Conservation (phyloP, 2,329 filamentous ascomycete species). For the Colletotrichum salicis region DNA sequence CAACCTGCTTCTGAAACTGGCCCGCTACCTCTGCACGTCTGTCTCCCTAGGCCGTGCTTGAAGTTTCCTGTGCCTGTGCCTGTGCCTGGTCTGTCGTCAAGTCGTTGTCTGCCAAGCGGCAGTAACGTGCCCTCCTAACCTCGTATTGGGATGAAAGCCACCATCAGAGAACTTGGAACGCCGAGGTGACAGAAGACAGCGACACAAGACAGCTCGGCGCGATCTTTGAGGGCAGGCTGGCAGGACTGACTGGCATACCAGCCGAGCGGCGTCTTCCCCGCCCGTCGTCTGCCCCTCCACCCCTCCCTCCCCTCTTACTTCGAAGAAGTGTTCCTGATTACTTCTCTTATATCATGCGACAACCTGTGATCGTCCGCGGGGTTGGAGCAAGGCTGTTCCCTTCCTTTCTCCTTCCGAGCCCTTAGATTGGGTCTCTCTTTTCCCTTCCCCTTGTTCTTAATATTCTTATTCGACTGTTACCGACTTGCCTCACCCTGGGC, state of each 20-base stretch:
- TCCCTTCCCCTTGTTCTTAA: slow-evolving; percentile 9
- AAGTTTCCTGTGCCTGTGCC: not conserved
- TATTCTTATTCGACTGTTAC: not conserved
- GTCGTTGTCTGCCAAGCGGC: not conserved
- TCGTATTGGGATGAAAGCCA: slow-evolving; percentile 22
- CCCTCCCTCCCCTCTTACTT: not conserved
- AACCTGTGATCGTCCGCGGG: slow-evolving; percentile 25
- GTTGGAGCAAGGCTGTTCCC: slow-evolving; percentile 19
- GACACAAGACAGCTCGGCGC: slow-evolving; percentile 26
- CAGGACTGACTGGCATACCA: not conserved
- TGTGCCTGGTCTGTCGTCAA: not conserved
- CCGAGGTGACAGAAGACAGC: slow-evolving; percentile 29
- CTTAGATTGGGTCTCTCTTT: not conserved
- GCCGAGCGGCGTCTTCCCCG: not conserved
- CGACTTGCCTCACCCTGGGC: slow-evolving; percentile 13
- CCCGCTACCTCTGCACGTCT: slow-evolving; percentile 17
- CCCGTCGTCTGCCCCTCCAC: not conserved
- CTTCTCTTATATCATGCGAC: slow-evolving; percentile 19
- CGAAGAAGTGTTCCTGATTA: not conserved
- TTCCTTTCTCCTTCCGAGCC: not conserved
- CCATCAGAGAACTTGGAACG: not conserved
- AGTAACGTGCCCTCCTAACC: not conserved
- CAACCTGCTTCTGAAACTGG: slow-evolving; percentile 35
- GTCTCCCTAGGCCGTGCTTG: not conserved
- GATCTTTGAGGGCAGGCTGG: not conserved